Conservation (phyloP, 179 eudicot genomes). For the Nepenthes alata region DNA sequence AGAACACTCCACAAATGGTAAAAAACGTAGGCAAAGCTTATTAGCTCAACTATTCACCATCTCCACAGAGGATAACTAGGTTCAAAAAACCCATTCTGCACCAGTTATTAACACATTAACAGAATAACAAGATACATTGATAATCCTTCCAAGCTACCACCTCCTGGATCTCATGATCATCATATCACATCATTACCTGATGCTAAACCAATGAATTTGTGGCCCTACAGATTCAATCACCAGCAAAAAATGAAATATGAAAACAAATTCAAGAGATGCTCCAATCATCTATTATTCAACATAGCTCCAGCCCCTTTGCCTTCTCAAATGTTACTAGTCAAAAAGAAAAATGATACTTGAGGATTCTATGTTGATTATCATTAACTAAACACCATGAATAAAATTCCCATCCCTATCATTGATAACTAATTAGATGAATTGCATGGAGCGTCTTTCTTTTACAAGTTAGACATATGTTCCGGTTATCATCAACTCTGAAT, state of each 20-base stretch:
- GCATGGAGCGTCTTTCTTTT: not conserved
- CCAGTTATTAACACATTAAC: not conserved
- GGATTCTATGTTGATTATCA: constrained; percentile 5
- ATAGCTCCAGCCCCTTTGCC: not conserved
- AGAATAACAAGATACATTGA: not conserved
- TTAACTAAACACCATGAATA: not conserved
- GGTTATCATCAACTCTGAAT: constrained; percentile 9
- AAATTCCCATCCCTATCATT: not conserved
- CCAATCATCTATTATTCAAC: not conserved
- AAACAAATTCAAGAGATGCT: not conserved
- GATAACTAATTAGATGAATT: not conserved
- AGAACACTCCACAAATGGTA: no score
- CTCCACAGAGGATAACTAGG: not conserved
- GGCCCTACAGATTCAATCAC: not conserved
- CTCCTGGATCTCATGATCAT: not conserved
- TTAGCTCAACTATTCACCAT: no score
- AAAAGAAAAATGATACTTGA: not conserved
- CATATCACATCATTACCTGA: not conserved
- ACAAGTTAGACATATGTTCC: not conserved
- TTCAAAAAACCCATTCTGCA: not conserved
- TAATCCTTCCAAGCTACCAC: not conserved
- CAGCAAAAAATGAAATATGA: not conserved
- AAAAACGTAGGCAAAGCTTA: no score
- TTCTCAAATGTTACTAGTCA: not conserved
- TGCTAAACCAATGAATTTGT: not conserved